Evolutionary conservation across 1,284 basidiomycete genomes (phyloP), one percentile per base, ranked within the genome.

Genomic region (Malassezia yamatoensis): DNA sequence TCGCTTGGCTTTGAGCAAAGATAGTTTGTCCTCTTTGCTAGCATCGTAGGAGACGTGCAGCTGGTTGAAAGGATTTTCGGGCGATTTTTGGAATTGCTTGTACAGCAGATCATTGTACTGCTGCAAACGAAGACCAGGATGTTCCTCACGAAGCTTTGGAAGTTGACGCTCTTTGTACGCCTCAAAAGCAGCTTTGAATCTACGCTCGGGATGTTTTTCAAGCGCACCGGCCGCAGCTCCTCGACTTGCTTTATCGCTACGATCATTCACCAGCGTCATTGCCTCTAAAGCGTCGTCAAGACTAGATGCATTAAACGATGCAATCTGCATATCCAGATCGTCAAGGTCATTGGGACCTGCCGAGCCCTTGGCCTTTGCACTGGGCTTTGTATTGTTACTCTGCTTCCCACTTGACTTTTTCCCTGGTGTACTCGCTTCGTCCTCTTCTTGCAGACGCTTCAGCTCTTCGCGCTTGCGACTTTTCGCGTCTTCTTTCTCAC

Each of bases 221-320:
- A 96, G 82, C 41, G 82, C 81, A 36, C 86, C 88, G 5, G 90
- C 91, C 34, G 70, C 69, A 2, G 66, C 54, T 7, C 72, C 76
- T 13, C 61, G 59, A 58, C 86, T 86, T 0, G 88, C 88, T 77
- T 91, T 94, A 76, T 96, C 90, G 79, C 83, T 85, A 79, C 87
- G 90, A 8, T 88, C 87, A 49, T 83, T 93, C 11, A 93, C 89
- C 2, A 93, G 80, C 57, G 87, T 85, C 65, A 96, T 77, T 58
- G 94, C 81, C 76, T 94, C 91, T 46, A 98, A 76, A 9, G 89
- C 90, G 72, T 90, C 87, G 72, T 98, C 91, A 53, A 96, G 81
- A 12, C 90, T 91, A 18, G 85, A 86, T 6, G 91, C 93, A 11
- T 82, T 76, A 75, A 82, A 88, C 68, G 83, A 60, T 2, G 61